A percentile compares a stretch with the other conserved stretches of the same genome.
Evolutionary conservation across 805 yeast genomes (phyloP).

Genomic region (Candida sphagnicola): DNA sequence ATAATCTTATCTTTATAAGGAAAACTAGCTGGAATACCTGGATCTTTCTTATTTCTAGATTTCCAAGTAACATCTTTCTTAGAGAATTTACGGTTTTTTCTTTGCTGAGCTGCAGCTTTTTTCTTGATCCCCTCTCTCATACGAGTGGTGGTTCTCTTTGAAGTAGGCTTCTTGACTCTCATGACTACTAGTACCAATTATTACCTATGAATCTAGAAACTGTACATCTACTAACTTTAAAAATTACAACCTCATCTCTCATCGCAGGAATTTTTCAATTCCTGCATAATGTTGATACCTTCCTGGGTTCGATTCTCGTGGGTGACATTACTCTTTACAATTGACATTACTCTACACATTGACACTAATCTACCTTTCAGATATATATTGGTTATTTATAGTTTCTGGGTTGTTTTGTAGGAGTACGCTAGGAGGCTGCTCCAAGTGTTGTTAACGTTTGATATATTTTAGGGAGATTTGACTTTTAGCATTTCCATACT

Average conservation of each 20-base stretch:
- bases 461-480: too few relatives aligned
- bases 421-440: too few relatives aligned
- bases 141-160: conserved; percentile 88
- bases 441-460: too few relatives aligned
- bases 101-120: conserved; percentile 87
- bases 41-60: conserved; percentile 77
- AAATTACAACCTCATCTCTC: conserved; percentile 2
- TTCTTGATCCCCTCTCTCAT: conserved; percentile 95
- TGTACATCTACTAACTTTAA: background rate
- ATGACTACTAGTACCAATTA: conserved; percentile 14
- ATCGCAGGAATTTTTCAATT: conserved; percentile 3
- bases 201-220: background rate
- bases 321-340: too few relatives aligned
- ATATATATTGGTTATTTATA: too few relatives aligned
- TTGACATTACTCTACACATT: too few relatives aligned
- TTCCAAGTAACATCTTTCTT: conserved; percentile 95
- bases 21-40: conserved; percentile 92
- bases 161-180: conserved; percentile 62
- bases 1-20: conserved; percentile 89
- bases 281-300: conserved; percentile 1
- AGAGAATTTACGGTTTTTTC: conserved; percentile 76
- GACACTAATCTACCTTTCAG: too few relatives aligned
- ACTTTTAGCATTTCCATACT: too few relatives aligned
- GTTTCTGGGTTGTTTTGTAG: too few relatives aligned
- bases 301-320: background rate